Conservation (phyloP, 371 early-diverging fungal species). For the Encephalitozoon intestinalis region DNA sequence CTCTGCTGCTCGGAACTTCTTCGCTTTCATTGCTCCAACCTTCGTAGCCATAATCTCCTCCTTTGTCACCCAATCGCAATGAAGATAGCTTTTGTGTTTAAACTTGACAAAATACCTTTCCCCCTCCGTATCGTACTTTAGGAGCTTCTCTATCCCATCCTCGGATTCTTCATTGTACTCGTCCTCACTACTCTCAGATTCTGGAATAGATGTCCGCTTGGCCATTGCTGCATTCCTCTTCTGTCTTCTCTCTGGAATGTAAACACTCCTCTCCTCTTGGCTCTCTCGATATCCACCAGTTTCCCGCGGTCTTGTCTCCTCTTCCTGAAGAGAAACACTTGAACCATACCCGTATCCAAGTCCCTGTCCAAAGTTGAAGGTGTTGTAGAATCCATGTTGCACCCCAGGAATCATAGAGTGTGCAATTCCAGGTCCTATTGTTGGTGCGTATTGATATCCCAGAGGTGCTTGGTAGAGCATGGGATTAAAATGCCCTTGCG, state of each 20-base stretch:
- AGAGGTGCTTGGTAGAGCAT: constrained; percentile 45
- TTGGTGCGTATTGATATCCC: constrained; percentile 45
- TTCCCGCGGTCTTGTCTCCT: background rate
- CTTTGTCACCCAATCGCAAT: constrained; percentile 72
- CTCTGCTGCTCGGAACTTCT: constrained; percentile 43
- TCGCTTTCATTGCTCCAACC: constrained; percentile 70
- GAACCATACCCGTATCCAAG: background rate
- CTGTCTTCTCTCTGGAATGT: constrained; percentile 25
- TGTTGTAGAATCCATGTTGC: constrained; percentile 6
- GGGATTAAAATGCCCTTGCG: background rate
- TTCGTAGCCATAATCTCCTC: constrained; percentile 66
- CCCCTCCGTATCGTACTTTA: constrained; percentile 47
- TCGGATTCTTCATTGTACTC: constrained; percentile 31
- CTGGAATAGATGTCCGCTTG: background rate
- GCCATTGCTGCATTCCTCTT: constrained; percentile 12
- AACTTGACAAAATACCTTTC: constrained; percentile 58
- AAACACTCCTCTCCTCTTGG: constrained; percentile 7
- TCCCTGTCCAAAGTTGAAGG: constrained; percentile 5
- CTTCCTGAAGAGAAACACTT: background rate
- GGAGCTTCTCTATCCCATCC: constrained; percentile 58
- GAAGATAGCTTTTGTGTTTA: constrained; percentile 63
- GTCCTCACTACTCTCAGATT: background rate
- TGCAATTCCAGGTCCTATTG: background rate
- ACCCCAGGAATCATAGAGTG: background rate
- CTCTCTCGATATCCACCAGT: background rate